Base-by-base conservation (phyloP, 202 grass and related monocot genomes). In the Brachypodium distachyon region DNA sequence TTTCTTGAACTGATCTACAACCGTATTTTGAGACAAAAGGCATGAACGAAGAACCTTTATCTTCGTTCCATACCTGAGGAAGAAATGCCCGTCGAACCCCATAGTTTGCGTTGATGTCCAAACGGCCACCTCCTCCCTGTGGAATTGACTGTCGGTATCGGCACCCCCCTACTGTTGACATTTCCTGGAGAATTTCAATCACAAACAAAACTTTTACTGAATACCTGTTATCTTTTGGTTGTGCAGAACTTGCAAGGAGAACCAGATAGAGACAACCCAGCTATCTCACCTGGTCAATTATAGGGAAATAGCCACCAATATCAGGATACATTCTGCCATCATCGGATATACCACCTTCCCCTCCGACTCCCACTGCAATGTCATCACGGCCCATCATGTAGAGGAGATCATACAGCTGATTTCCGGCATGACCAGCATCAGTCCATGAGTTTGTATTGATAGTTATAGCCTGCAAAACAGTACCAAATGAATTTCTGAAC, bases 361-460 rank as follows among this genome's bases (percentile, higher is more conserved):
- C 91, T 77, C 91, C 91, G 0, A 83, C 84, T 49, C 87, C 87
- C 11, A 93, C 87, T 7, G 56, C 42, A 48, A 93, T 80, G 70
- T 93, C 91, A 29, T 90, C 91, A 2, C 91, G 74, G 34, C 79
- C 67, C 91, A 93, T 93, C 91, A 90, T 90, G 72, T 88, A 86
- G 3, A 93, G 91, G 41, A 93, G 49, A 72, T 93, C 84, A 22
- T 93, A 93, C 7, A 93, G 12, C 4, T 93, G 84, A 67, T 93
- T 90, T 26, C 88, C 67, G 3, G 91, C 84, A 81, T 93, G 87
- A 0, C 84, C 91, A 58, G 84, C 87, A 59, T 93, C 81, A 9
- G 49, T 61, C 91, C 89, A 91, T 56, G 41, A 39, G 58, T 91
- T 91, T 16, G 71, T 9, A 33, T 28, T 87, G 34, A 91, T 72